Base-by-base conservation (phyloP, 768 basidiomycete species). In the Rhizopogon roseolus region DNA sequence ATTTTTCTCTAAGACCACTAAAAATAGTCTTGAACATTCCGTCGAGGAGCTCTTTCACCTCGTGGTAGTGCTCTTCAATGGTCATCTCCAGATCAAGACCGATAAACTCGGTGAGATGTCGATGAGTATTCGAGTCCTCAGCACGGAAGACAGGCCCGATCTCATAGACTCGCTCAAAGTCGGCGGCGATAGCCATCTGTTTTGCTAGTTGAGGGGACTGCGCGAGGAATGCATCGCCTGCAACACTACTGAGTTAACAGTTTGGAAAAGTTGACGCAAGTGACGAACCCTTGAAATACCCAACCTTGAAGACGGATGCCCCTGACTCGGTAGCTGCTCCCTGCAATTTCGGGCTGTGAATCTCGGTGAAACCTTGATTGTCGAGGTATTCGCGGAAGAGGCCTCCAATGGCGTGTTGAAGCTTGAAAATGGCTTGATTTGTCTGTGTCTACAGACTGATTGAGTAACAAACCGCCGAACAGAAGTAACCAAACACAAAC, bases 61-160 rank as follows among this genome's bases (percentile, higher is more conserved):
- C 97, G 72, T 98, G 95, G 66, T 98, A 99, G 68, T 98, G 94
- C 68, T 98, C 95, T 69, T 98, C 94, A 60, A 99, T 93, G 4
- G 86, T 80, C 97, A 99, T 98, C 71, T 99, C 97, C 60, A 99
- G 80, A 89, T 99, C 97, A 61, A 99, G 87, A 28, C 97, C 97
- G 59, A 93, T 89, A 72, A 98, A 99, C 71, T 99, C 97, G 17
- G 97, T 98, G 74, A 99, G 79, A 76, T 99, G 97, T 49, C 97
- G 89, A 67, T 98, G 93, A 3, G 97, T 98, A 71, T 95, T 93
- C 44, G 96, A 88, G 70, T 98, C 85, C 71, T 98, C 97, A 14
- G 97, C 97, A 57, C 97, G 92, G 78, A 98, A 98, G 52, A 98
- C 96, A 53, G 88, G 84, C 0, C 86, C 97, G 56, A 99, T 93